Percentiles rank a stretch among this genome's conserved stretches.
These are phyloP conservation scores for Peniophora sp. DNA, from an alignment of 1,284 basidiomycete species.

Conservation along the genomic window DNA sequence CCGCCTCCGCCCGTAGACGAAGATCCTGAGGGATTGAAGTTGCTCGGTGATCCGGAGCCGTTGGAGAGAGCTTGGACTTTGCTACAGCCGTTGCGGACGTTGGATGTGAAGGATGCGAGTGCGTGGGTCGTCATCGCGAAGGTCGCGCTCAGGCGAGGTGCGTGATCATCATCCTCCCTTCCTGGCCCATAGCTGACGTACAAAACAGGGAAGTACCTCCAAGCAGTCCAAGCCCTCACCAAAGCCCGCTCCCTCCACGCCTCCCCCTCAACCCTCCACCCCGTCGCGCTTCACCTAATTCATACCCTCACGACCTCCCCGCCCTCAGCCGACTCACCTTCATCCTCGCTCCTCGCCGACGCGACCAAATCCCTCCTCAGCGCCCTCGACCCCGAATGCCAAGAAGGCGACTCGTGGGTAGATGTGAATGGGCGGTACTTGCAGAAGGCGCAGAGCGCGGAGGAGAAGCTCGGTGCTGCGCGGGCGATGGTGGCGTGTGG, in stretches of 20 bases:
- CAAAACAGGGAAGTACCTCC: slow-evolving; percentile 66
- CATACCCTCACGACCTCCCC: neutral
- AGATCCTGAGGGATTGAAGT: slow-evolving; percentile 75
- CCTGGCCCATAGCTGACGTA: neutral
- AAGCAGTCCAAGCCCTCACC: slow-evolving; percentile 68
- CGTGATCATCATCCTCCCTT: slow-evolving; percentile 19
- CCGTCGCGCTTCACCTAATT: slow-evolving; percentile 28
- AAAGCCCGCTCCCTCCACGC: slow-evolving; percentile 52
- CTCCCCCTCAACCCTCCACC: slow-evolving; percentile 56
- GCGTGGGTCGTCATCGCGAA: slow-evolving; percentile 73
- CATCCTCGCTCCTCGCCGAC: slow-evolving; percentile 24
- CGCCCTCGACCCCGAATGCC: neutral
- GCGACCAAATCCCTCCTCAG: too few species aligned
- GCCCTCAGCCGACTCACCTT: neutral
- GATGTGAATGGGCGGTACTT: neutral
- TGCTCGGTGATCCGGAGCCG: slow-evolving; percentile 58
- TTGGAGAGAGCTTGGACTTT: slow-evolving; percentile 75
- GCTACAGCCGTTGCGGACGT: slow-evolving; percentile 57
- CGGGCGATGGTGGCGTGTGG: too few species aligned
- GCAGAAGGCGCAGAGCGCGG: neutral
- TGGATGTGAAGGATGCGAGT: slow-evolving; percentile 49
- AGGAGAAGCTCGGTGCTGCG: neutral
- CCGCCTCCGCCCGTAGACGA: slow-evolving; percentile 56
- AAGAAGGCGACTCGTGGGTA: slow-evolving; percentile 3
- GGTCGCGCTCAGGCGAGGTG: slow-evolving; percentile 72